phyloP scores from a whole-genome alignment of 2,329 filamentous ascomycete genomes.

The Colletotrichum noveboracense region DNA sequence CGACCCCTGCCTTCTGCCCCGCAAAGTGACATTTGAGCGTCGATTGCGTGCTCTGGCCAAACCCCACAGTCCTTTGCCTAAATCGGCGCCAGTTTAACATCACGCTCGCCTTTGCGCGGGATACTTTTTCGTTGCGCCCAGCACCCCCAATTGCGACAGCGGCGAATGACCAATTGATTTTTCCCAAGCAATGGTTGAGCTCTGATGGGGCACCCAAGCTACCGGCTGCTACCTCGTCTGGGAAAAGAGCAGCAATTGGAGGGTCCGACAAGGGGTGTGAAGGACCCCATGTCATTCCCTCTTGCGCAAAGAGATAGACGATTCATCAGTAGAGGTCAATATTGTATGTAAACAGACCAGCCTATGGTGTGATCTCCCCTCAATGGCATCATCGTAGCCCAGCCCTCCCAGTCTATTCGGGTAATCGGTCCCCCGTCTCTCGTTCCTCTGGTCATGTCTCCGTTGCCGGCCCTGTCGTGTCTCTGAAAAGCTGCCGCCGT shows the following conservation, averaged over 20 bases:
- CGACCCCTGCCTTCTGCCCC: conserved; percentile 11
- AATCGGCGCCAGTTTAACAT: conserved; percentile 21
- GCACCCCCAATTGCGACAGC: neutral
- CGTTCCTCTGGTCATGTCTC: neutral
- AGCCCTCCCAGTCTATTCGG: neutral
- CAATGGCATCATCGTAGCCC: conserved; percentile 21
- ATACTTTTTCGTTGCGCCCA: neutral
- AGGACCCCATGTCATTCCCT: neutral
- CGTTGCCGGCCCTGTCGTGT: conserved; percentile 8
- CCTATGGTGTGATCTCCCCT: conserved; percentile 13
- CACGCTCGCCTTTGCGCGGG: neutral
- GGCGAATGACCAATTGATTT: neutral
- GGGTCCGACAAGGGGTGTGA: neutral
- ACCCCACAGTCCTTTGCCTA: conserved; percentile 32
- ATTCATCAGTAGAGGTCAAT: neutral
- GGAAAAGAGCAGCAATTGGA: neutral
- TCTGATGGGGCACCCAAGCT: neutral
- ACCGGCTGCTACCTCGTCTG: neutral
- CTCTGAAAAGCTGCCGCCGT: neutral
- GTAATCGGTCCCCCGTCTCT: neutral
- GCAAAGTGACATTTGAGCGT: conserved; percentile 25
- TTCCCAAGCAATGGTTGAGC: neutral
- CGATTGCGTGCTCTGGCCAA: conserved; percentile 37
- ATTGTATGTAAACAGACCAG: neutral
- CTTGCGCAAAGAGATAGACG: neutral